Base-by-base conservation (phyloP, 2,329 filamentous ascomycete genomes). In the Pseudogymnoascus verrucosus region DNA sequence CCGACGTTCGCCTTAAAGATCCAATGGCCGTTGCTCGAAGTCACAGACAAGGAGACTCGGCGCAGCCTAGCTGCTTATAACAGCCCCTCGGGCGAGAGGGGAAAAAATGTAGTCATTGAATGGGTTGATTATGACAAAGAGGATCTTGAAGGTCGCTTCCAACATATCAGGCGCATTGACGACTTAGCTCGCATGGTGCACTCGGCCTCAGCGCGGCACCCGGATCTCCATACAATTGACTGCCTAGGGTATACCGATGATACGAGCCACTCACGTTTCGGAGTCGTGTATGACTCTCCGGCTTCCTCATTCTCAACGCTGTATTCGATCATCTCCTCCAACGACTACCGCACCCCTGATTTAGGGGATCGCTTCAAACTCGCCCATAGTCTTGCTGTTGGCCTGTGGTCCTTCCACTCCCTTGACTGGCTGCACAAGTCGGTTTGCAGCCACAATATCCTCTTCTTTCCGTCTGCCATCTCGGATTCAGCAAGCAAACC, bases 391-490 rank as follows among this genome's bases (percentile, higher is more conserved):
- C 74, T 81, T 19, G 76, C 77, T 28, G 73, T 79, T 16, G 76
- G 78, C 1, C 69, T 80, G 8, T 79, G 78, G 75, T 79, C 78
- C 14, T 76, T 82, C n/a, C 81, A 83, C 68, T 79, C 79, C 0
- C 76, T 83, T 39, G 80, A 82, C 69, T 83, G 80, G 80, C 75
- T 83, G 42, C 81, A 79, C 68, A 79, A 79, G 66, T 74, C 74
- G 1, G 69, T 78, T 8, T 74, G 73, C 62, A 74, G 72, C 63
- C 61, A 65, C 8, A 78, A 77, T 62, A 73, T 79, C 31, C 69
- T 78, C 21, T 77, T 78, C 67, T 78, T 82, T 70, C 78, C 76
- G 5, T 77, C 77, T 0, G 73, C 74, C 21, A 71, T 74, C 67
- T 71, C 65, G 11, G 67, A 63, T 61, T 72, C 67, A 54, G 71